These are phyloP conservation scores for Dalbergia cultrata DNA, from an alignment of 306 rosid species.

Conservation along the genomic window DNA sequence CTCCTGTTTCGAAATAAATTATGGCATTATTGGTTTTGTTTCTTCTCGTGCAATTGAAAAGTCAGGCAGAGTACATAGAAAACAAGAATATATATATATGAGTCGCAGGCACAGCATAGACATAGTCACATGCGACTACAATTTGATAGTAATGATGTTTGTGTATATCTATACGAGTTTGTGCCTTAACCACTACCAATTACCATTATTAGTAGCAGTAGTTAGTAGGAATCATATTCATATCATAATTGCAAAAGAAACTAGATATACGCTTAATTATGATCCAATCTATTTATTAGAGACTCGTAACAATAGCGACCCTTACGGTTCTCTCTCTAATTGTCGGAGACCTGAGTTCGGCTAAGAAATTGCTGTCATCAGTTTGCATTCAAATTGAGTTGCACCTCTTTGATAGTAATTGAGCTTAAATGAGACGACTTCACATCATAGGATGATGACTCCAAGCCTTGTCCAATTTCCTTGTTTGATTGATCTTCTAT, in stretches of 20 bases:
- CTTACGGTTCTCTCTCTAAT: background rate
- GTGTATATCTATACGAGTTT: constrained; percentile 10
- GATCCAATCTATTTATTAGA: background rate
- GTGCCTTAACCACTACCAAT: constrained; percentile 42
- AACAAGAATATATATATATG: background rate
- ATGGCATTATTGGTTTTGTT: constrained; percentile 2
- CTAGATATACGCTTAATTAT: background rate
- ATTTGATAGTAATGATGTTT: constrained; percentile 23
- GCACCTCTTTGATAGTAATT: constrained; percentile 26
- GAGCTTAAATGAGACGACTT: constrained; percentile 9
- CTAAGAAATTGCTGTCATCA: background rate
- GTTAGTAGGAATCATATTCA: constrained; percentile 13
- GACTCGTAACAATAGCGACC: constrained; percentile 2
- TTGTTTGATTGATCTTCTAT: constrained; percentile 5
- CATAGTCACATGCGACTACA: constrained; percentile 35
- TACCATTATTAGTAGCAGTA: background rate
- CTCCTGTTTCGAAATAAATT: constrained; percentile 9
- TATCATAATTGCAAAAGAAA: constrained; percentile 10
- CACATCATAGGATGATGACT: constrained; percentile 24
- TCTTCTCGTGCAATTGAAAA: constrained; percentile 10
- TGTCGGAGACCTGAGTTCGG: constrained; percentile 22
- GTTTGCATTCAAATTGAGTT: constrained; percentile 41
- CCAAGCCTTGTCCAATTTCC: constrained; percentile 30
- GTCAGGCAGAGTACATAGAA: constrained; percentile 22
- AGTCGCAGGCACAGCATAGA: background rate